phyloP scores from a whole-genome alignment of 148 eudicot genomes.

The Hydrangea macrophylla region DNA sequence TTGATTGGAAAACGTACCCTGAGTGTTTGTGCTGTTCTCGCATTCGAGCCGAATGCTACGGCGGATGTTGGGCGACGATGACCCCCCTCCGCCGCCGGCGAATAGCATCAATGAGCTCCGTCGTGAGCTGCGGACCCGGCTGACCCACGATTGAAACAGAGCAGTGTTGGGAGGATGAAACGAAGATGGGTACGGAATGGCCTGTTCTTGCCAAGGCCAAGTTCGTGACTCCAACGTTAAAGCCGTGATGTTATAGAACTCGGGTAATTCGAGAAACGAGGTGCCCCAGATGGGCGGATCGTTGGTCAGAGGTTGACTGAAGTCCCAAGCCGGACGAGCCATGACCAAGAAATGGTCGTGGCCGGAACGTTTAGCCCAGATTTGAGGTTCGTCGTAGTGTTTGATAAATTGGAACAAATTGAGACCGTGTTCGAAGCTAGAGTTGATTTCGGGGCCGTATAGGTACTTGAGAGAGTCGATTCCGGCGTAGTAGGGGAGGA shows the following conservation, averaged over 20 bases:
- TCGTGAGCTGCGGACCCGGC: constrained; percentile 27
- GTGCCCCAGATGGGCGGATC: constrained; percentile 73
- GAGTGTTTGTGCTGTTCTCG: constrained; percentile 13
- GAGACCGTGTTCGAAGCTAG: constrained; percentile 50
- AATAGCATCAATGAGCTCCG: constrained; percentile 43
- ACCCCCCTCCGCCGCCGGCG: constrained; percentile 86
- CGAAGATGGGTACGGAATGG: constrained; percentile 79
- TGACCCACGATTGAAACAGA: constrained; percentile 61
- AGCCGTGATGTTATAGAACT: constrained; percentile 62
- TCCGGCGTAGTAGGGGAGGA: constrained; percentile 65
- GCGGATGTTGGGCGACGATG: constrained; percentile 53
- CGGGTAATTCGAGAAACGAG: constrained; percentile 61
- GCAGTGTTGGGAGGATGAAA: constrained; percentile 77
- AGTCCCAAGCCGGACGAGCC: constrained; percentile 78
- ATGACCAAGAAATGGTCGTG: constrained; percentile 73
- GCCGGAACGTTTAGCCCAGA: constrained; percentile 51
- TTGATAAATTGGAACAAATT: constrained; percentile 37
- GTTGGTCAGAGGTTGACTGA: constrained; percentile 41
- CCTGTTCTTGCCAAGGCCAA: constrained; percentile 52
- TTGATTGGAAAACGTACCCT: too few species aligned
- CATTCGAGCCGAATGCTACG: constrained; percentile 81
- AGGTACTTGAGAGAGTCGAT: constrained; percentile 57
- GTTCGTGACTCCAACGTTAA: constrained; percentile 64
- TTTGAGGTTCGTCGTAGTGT: constrained; percentile 26
- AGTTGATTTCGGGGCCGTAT: constrained; percentile 54